Evolutionary conservation across 345 rosid species (phyloP), one percentile per base, ranked within the genome.

Genomic region (Arabidopsis thaliana): DNA sequence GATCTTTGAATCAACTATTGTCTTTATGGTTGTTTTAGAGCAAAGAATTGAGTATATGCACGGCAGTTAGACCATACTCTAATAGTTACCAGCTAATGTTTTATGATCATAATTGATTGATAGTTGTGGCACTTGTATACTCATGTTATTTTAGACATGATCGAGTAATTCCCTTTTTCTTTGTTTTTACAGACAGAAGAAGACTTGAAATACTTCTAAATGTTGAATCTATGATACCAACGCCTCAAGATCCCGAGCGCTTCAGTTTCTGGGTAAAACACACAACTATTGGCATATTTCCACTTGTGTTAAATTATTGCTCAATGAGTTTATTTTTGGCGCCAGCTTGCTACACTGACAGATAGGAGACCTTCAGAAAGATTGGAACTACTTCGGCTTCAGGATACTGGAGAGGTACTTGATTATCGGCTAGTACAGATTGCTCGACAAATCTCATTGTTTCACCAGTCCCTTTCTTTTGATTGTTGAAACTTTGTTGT

Each of bases 221-320:
- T 67, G 75, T 81, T 59, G 97, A 94, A 82, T 79, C 79, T 32
- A 91, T 90, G 95, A 88, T 94, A 88, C 99, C 99, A 16, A 59
- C 85, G 12, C 74, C 85, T 49, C 79, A 80, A 69, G 96, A 91
- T 81, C 97, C 96, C 0, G 99, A 95, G 78, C 85, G 83, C 69
- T 92, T 95, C 83, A 91, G 99, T 79, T 95, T 91, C 80, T 95
- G 99, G 99, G 99, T 95, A 86, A 75, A 64, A 66, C 64, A 30
- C 30, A 60, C 11, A 49, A 49, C 50, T 38, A 45, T 30, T 49
- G 53, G 66, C 67, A 30, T 67, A 9, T 51, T 28, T 41, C 13
- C 23, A 22, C 41, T 20, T 44, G 38, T 11, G 5, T 41, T 50
- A 12, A 73, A 28, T 28, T 68, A 13, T 75, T 28, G 5, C 60